Evolutionary conservation across 192 early-diverging fungal genomes (phyloP), one percentile per base, ranked within the genome.

Genomic region (Coemansia sp.): DNA sequence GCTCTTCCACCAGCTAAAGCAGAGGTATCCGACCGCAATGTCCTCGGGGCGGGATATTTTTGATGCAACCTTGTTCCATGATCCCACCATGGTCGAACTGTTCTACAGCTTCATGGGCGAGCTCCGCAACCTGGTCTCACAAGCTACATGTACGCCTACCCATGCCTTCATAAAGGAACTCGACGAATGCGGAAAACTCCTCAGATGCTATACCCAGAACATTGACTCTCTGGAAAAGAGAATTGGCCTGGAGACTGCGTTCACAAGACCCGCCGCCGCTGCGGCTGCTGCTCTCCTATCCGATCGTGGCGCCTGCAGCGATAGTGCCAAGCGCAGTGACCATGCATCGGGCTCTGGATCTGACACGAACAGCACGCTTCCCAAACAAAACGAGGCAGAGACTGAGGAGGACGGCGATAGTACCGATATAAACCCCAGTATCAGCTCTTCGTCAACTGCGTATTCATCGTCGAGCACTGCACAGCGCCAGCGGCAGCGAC

Each of bases 171-270:
- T 99, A 67, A 90, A 90, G 57, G 71, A 84, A 50, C 74, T 99
- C 3, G 85, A 90, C 19, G 87, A 91, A 20, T 72, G 77, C 8
- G 89, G 90, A 16, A 90, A 93, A 76, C 86, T 99, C 9, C 65
- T 95, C 22, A 81, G 97, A 7, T 95, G 93, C 75, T 99, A 99
- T 61, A 98, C 97, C 13, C 97, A 96, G 81, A 99, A 99, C 77
- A 98, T 98, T 65, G 97, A 99, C 68, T 90, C 92, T 68, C 82
- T 99, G 12, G 96, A 99, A 71, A 86, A 87, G 54, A 85, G 87
- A 14, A 81, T 92, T 4, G 88, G 90, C 14, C 64, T 94, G 65
- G 84, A 87, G 41, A 88, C 87, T 0, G 71, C 67, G 44, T 71
- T 82, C 25, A 63, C 68, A 39, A 66, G 51, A 14, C 63, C 57